Evolutionary conservation across 2,329 filamentous ascomycete genomes (phyloP).

Genomic region (Chaetomiaceae sp.): DNA sequence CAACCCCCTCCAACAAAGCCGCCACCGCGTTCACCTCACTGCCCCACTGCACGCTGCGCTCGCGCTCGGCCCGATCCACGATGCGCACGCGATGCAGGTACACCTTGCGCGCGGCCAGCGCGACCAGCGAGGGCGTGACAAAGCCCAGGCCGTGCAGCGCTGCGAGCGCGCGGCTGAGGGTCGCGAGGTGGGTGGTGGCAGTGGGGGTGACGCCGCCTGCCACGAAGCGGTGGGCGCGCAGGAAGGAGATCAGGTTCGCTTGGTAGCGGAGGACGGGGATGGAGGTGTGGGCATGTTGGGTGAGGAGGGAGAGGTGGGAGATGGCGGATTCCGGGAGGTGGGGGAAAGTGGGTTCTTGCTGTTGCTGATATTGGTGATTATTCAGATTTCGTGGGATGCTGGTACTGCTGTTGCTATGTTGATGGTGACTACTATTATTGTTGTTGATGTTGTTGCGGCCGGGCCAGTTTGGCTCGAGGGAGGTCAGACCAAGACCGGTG

Average conservation of each 20-base stretch:
- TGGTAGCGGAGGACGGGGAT: slow-evolving; percentile 78
- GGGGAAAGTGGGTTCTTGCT: slow-evolving; percentile 7
- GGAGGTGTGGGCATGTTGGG: slow-evolving; percentile 55
- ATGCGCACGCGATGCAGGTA: slow-evolving; percentile 80
- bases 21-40: slow-evolving; percentile 67
- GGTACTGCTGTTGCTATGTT: not conserved
- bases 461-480: not conserved
- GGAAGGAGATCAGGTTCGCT: slow-evolving; percentile 79
- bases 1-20: slow-evolving; percentile 56
- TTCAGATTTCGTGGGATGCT: no score
- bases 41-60: slow-evolving; percentile 90
- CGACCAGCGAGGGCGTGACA: slow-evolving; percentile 76
- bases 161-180: slow-evolving; percentile 66
- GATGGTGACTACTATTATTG: not conserved
- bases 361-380: not conserved
- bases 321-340: slow-evolving; percentile 43
- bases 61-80: slow-evolving; percentile 55
- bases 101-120: slow-evolving; percentile 75
- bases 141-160: slow-evolving; percentile 75
- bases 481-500: not conserved
- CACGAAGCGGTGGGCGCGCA: slow-evolving; percentile 82
- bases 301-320: slow-evolving; percentile 51
- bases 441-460: slow-evolving; percentile 4
- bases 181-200: slow-evolving; percentile 71
- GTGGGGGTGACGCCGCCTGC: slow-evolving; percentile 68